Base-by-base conservation (phyloP, 768 basidiomycete genomes). In the Boletus subcaerulescens region DNA sequence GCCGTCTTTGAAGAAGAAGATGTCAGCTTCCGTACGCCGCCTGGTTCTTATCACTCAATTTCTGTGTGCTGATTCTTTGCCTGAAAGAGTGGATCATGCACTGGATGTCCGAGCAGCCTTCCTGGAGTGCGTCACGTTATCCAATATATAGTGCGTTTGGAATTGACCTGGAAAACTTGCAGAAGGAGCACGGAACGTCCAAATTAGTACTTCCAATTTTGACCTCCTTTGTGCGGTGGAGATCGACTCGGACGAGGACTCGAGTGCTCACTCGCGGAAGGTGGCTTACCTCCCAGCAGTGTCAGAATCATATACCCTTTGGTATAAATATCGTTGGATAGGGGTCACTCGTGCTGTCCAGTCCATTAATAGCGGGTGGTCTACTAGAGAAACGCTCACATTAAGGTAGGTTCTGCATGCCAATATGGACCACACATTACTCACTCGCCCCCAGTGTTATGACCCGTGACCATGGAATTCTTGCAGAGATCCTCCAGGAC, bases 1-100 rank as follows among this genome's bases (percentile, higher is more conserved):
- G 85, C 82, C 2, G 73, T 71, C 32, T 85, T 89, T 50, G 77
- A 84, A 1, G 80, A 83, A 6, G 71, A 78, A 0, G 87, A 90
- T 58, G 48, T 63, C n/a, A 75, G 79, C 52, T 87, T 77, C 60
- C 68, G 86, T 86, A 61, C 11, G 83, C 58, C 20, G 2, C 38
- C 35, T 12, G 59, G 45, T 29, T 57, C 4, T 32, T 3, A 31
- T n/a, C 2, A 9, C 18, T 32, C 38, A 14, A 17, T 43, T 1
- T 5, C 40, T 45, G 31, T 44, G 51, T 55, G 31, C 50, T 50
- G 45, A 50, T 22, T 22, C 35, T 18, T 31, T 31, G 20, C 32
- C 45, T 38, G 38, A 29, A 53, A 88, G 86, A 78, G 38, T 90
- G 88, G 88, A 76, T 89, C 62, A 79, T 87, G 77, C 69, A 77